These are phyloP conservation scores for Metschnikowia picachoensis DNA, from an alignment of 805 yeast species.

Conservation along the genomic window DNA sequence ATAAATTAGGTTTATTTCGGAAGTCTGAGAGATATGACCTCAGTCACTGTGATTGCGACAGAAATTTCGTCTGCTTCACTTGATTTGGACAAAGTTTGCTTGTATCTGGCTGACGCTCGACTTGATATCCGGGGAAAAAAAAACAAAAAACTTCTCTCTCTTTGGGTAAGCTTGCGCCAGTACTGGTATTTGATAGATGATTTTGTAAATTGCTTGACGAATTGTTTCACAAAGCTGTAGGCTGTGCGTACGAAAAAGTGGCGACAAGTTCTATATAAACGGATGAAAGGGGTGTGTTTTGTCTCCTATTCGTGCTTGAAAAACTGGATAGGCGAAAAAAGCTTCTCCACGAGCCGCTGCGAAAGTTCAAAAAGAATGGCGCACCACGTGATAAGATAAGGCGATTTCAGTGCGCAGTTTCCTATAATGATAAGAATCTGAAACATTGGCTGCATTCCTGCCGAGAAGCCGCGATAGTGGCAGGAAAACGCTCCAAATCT, in stretches of 20 bases:
- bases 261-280: no score
- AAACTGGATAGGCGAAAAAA: constrained; percentile 1
- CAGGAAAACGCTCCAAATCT: neutral
- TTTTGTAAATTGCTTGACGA: no score
- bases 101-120: no score
- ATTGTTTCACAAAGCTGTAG: no score
- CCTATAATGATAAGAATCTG: constrained; percentile 2
- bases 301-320: constrained; percentile 1
- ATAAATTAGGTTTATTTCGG: neutral
- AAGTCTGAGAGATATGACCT: neutral
- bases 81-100: neutral
- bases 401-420: constrained; percentile 5
- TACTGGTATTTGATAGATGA: no score
- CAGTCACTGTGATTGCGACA: neutral
- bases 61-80: neutral
- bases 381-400: constrained; percentile 16
- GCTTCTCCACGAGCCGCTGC: constrained; percentile 2
- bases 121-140: no score
- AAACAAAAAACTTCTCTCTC: no score
- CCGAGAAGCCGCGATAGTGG: neutral
- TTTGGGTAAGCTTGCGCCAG: no score
- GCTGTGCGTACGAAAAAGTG: no score
- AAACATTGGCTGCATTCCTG: neutral
- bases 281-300: neutral
- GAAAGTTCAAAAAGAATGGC: constrained; percentile 5